phyloP scores from a whole-genome alignment of 495 filamentous ascomycete genomes.

The Trichoderma reesei region DNA sequence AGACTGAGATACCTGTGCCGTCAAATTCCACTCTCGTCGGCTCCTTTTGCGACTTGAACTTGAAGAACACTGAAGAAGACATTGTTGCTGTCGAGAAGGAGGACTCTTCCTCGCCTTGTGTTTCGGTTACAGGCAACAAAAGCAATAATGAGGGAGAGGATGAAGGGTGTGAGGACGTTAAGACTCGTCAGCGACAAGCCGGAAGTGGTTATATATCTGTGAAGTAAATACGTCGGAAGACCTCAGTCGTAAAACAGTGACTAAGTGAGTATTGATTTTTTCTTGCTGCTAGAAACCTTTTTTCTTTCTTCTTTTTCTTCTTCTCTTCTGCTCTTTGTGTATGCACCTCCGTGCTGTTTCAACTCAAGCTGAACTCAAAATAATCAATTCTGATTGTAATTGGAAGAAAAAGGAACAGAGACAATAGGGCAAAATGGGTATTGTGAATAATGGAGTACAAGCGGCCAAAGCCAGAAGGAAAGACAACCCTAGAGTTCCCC shows the following conservation, averaged over 20 bases:
- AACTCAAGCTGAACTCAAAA: conserved; percentile 35
- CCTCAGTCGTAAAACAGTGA: conserved; percentile 15
- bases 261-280: conserved; percentile 25
- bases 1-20: conserved; percentile 95
- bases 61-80: conserved; percentile 98
- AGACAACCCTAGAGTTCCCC: conserved; percentile 8
- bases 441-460: conserved; percentile 22
- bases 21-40: conserved; percentile 91
- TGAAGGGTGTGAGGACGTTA: conserved; percentile 14
- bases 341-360: conserved; percentile 18
- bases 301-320: conserved; percentile 28
- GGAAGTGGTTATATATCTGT: conserved; percentile 10
- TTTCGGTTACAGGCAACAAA: conserved; percentile 14
- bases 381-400: conserved; percentile 51
- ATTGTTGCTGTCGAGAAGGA: conserved; percentile 50
- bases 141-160: background rate
- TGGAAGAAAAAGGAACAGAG: conserved; percentile 33
- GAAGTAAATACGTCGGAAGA: conserved; percentile 22
- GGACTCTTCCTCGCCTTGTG: background rate
- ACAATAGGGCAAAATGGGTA: conserved; percentile 9
- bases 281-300: conserved; percentile 15
- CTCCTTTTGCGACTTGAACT: conserved; percentile 98
- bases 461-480: conserved; percentile 3
- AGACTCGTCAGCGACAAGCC: conserved; percentile 5
- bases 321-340: conserved; percentile 24